Conservation (phyloP, 495 filamentous ascomycete genomes). For the Hypoxylon fragiforme region DNA sequence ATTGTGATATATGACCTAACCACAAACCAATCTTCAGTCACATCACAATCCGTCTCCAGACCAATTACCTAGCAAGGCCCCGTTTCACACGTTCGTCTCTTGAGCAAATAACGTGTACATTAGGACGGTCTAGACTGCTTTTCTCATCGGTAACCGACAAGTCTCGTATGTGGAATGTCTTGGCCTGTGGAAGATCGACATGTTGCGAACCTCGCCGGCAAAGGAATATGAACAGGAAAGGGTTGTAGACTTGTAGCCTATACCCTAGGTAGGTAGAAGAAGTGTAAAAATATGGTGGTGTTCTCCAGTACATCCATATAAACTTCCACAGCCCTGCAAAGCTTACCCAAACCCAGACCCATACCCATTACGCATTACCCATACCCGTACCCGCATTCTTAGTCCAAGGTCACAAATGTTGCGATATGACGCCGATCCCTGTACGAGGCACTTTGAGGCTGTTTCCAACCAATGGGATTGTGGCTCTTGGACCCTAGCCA, state of each 20-base stretch:
- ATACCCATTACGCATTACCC: too few species aligned
- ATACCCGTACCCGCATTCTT: slow-evolving; percentile 13
- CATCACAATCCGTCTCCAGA: slow-evolving; percentile 2
- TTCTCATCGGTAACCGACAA: slow-evolving; percentile 14
- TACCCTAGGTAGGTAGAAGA: slow-evolving; percentile 10
- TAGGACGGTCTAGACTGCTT: slow-evolving; percentile 21
- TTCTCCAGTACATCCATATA: too few species aligned
- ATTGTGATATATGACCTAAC: slow-evolving; percentile 14
- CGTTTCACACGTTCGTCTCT: slow-evolving; percentile 12
- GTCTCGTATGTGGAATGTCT: slow-evolving; percentile 5
- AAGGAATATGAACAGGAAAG: background rate
- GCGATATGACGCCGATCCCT: slow-evolving; percentile 22
- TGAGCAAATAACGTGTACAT: slow-evolving; percentile 1
- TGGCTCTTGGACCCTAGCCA: background rate
- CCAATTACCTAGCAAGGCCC: slow-evolving; percentile 16
- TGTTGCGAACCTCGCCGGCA: background rate
- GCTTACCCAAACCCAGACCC: too few species aligned
- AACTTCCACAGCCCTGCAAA: too few species aligned
- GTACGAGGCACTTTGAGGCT: slow-evolving; percentile 35
- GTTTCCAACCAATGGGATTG: slow-evolving; percentile 28
- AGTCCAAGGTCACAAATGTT: slow-evolving; percentile 21
- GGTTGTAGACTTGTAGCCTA: slow-evolving; percentile 6
- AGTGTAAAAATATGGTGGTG: too few species aligned
- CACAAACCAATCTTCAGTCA: slow-evolving; percentile 12
- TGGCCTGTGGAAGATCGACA: slow-evolving; percentile 23